Percentiles rank a stretch among this genome's conserved stretches.
Conservation (phyloP, 805 yeast species). For the Pichia eremophila region DNA sequence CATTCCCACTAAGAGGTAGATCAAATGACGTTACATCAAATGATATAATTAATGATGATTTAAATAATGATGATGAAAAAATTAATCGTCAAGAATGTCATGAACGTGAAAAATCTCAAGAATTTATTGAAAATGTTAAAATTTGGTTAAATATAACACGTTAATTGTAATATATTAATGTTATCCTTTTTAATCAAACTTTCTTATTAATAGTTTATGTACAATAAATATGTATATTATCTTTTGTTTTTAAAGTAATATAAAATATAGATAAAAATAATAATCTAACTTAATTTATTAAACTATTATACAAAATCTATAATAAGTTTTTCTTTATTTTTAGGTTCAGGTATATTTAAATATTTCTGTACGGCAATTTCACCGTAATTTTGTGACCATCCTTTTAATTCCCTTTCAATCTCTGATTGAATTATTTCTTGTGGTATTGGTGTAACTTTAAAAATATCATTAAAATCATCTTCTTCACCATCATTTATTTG, state of each 20-base stretch:
- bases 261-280: no score
- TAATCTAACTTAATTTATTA: no score
- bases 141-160: slow-evolving; percentile 34
- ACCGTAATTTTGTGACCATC: neutral
- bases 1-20: slow-evolving; percentile 12
- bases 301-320: neutral
- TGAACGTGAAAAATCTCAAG: slow-evolving; percentile 4
- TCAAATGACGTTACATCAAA: neutral
- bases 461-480: neutral
- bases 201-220: neutral
- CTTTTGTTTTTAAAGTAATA: no score
- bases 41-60: neutral
- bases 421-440: neutral
- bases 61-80: neutral
- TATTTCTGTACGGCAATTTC: neutral
- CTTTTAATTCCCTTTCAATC: neutral
- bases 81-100: neutral
- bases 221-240: neutral
- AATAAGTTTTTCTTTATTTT: neutral
- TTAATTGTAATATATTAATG: neutral
- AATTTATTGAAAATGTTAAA: slow-evolving; percentile 24
- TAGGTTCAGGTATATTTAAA: neutral
- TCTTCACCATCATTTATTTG: neutral
- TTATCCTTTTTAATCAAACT: no score
- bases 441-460: neutral